These are phyloP conservation scores for Xylariales sp. DNA, from an alignment of 2,329 filamentous ascomycete species.

Conservation along the genomic window DNA sequence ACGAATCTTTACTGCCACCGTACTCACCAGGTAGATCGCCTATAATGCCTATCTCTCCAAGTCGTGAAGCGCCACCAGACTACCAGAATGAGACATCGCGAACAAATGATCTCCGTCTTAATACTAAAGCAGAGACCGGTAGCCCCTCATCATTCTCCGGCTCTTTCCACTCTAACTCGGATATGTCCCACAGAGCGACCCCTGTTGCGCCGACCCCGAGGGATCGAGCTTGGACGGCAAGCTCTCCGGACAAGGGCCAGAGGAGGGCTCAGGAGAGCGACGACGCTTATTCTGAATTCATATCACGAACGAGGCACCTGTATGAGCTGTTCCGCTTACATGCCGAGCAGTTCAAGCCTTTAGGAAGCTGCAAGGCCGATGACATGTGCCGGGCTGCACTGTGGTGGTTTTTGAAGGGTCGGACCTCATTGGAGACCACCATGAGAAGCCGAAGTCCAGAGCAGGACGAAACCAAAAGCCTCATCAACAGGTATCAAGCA, in stretches of 20 bases:
- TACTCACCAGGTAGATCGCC: constrained; percentile 7
- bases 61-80: constrained; percentile 14
- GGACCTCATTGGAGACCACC: constrained; percentile 67
- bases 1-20: background rate
- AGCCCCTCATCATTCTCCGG: constrained; percentile 21
- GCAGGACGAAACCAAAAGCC: constrained; percentile 49
- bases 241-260: constrained; percentile 19
- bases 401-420: constrained; percentile 89
- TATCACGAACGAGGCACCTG: constrained; percentile 66
- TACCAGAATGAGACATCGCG: constrained; percentile 13
- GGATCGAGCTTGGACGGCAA: constrained; percentile 2
- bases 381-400: constrained; percentile 69
- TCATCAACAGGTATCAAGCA: constrained; percentile 64
- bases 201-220: constrained; percentile 18
- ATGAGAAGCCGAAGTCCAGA: constrained; percentile 60
- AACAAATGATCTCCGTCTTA: constrained; percentile 19
- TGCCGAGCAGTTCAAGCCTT: constrained; percentile 66
- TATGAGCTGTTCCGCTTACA: constrained; percentile 73
- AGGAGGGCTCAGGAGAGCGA: constrained; percentile 34
- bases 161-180: constrained; percentile 21
- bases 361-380: constrained; percentile 57
- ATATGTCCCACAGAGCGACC: constrained; percentile 21
- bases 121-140: constrained; percentile 10
- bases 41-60: constrained; percentile 13
- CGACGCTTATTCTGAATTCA: constrained; percentile 67